Base-by-base conservation (phyloP, 192 early-diverging fungal species). In the Rhizophlyctis rosea region DNA sequence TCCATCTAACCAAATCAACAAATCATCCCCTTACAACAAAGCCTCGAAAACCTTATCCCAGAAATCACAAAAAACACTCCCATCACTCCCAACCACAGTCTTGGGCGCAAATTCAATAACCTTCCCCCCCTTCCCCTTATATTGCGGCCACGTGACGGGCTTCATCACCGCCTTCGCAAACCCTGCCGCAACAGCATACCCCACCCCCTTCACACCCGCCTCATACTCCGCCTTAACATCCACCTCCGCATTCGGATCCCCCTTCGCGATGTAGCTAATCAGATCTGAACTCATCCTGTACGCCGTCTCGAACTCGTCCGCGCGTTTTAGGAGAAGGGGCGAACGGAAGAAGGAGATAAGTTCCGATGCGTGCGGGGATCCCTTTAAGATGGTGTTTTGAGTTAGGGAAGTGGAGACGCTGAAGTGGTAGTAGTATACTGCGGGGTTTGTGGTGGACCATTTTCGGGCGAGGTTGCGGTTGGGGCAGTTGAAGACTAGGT, bases 341-440 rank as follows among this genome's bases (percentile, higher is more conserved):
- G 54, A 18, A 31, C 28, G 11, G 47, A 54, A 57, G 59, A 31
- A 27, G 59, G 11, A 61, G 11, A 16, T 16, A 18, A 61, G 27
- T 28, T 61, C 59, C 0, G 59, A 61, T 13, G 51, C 39, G 59
- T 54, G 59, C 11, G n/a, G 48, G 23, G 49, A 50, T 11, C 59
- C 59, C 50, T 35, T 27, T 1, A 58, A 34, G 25, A 28, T 28
- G 28, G 56, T 58, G 56, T 35, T 34, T 18, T 58, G 29, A 14
- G 52, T 25, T 21, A 54, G 29, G 56, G n/a, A 35, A 9, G 30
- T 58, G 16, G 11, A 11, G n/a, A n/a, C 28, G 56, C 23, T 18
- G 30, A 58, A 28, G 21, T 25, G 11, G 56, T 58, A 28, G 56
- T 35, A 28, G 30, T n/a, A 28, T 27, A 35, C 56, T 25, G n/a